Conservation (phyloP, 225 moss, liverwort and hornwort genomes). For the Pseudisothecium myosuroides region DNA sequence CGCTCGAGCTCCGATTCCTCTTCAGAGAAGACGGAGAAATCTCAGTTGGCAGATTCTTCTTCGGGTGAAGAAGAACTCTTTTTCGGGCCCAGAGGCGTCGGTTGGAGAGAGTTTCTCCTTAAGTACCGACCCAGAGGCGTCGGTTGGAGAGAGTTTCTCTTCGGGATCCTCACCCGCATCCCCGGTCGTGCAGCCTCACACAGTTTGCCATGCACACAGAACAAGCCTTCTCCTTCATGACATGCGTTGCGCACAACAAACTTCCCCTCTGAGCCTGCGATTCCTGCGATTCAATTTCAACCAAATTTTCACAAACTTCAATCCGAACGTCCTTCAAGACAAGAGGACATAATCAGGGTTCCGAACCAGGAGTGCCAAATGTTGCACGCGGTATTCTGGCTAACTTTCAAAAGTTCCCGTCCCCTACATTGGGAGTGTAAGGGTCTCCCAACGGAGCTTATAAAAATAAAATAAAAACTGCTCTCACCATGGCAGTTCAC, state of each 20-base stretch:
- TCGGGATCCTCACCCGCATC: constrained; percentile 1
- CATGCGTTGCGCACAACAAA: neutral
- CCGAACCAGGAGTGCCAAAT: neutral
- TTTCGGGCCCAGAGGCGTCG: neutral
- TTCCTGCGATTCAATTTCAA: neutral
- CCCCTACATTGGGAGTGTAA: neutral
- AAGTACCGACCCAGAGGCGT: neutral
- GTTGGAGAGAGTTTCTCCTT: neutral
- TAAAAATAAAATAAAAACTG: no score
- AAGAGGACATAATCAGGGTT: neutral
- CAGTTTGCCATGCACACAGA: constrained; percentile 7
- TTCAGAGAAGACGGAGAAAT: constrained; percentile 5
- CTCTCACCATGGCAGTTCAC: neutral
- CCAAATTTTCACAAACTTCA: neutral
- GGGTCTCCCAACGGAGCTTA: neutral
- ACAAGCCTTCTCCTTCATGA: constrained; percentile 23
- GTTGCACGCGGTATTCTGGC: neutral
- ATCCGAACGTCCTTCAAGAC: neutral
- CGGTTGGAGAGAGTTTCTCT: neutral
- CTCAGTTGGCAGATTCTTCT: neutral
- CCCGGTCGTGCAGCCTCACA: constrained; percentile 5
- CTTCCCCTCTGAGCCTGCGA: neutral
- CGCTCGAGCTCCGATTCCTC: constrained; percentile 7
- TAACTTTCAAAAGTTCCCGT: neutral
- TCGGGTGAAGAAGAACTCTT: neutral